Conservation (phyloP, 768 basidiomycete species). For the Hydnum rufescens region DNA sequence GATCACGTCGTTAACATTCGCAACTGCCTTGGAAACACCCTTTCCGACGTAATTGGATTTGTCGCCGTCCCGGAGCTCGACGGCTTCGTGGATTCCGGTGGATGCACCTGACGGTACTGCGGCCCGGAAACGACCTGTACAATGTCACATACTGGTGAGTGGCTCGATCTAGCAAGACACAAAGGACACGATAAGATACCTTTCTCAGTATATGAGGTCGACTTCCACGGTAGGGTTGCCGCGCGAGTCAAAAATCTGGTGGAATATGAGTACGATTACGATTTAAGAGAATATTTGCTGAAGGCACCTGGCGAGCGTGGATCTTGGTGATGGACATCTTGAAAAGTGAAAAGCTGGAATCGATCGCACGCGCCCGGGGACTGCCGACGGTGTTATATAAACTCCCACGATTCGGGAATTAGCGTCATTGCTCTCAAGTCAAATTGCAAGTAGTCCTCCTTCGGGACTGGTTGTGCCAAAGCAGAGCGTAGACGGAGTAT, state of each 20-base stretch:
- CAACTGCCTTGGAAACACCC: conserved; percentile 89
- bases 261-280: neutral
- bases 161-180: neutral
- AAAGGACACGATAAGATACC: conserved; percentile 27
- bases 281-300: conserved; percentile 8
- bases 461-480: neutral
- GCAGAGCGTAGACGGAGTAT: no score
- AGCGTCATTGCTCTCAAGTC: neutral
- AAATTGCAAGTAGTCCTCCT: neutral
- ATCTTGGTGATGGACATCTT: conserved; percentile 84
- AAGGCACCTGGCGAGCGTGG: conserved; percentile 67
- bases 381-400: neutral
- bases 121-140: conserved; percentile 71
- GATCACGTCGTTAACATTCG: conserved; percentile 83
- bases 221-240: conserved; percentile 96
- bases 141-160: conserved; percentile 9
- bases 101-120: conserved; percentile 97
- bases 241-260: conserved; percentile 96
- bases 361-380: neutral
- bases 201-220: conserved; percentile 70
- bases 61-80: conserved; percentile 95
- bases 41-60: conserved; percentile 88
- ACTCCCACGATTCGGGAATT: neutral
- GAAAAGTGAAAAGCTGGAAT: conserved; percentile 1
- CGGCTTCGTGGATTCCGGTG: conserved; percentile 94